Evolutionary conservation across 2,329 filamentous ascomycete genomes (phyloP), one percentile per base, ranked within the genome.

Genomic region (Arthrobotrys musiformis): DNA sequence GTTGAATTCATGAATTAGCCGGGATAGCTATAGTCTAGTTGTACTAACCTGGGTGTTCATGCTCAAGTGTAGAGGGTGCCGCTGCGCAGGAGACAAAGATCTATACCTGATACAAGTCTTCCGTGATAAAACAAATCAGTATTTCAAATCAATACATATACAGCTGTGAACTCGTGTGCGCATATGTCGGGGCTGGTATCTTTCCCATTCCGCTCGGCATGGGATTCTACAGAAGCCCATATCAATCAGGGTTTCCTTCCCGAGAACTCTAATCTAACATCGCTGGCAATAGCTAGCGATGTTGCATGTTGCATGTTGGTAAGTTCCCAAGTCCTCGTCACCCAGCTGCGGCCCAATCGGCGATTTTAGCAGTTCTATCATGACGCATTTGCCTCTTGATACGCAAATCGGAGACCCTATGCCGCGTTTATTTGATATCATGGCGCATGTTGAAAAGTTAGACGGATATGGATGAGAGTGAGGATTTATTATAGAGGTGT

Each of bases 241-340:
- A 24, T 15, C 11, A 5, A 7, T 58, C 24, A 22, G 19, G 17
- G 42, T 30, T 15, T 40, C 33, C 26, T 40, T 44, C 30, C 50
- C 58, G 44, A 26, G 54, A 73, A 73, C 69, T 50, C 54, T 73
- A 73, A 66, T 60, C 50, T 28, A 61, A 73, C 69, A 67, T 52
- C 61, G 15, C 24, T 13, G 15, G 19, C 19, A n/a, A n/a, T n/a
- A n/a, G n/a, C n/a, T n/a, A n/a, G n/a, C n/a, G n/a, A n/a, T n/a
- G n/a, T n/a, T n/a, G n/a, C n/a, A n/a, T n/a, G n/a, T 40, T 11
- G 26, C 37, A 58, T 7, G 33, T 24, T 40, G 30, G 17, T 40
- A 40, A n/a, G 50, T 9, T 22, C n/a, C 7, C 46, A 5, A 22
- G 2, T 48, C 15, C 9, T 58, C 54, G 33, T 58, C 33, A 40